These are phyloP conservation scores for Colletotrichum sp. DNA, from an alignment of 2,329 filamentous ascomycete species.

Conservation along the genomic window DNA sequence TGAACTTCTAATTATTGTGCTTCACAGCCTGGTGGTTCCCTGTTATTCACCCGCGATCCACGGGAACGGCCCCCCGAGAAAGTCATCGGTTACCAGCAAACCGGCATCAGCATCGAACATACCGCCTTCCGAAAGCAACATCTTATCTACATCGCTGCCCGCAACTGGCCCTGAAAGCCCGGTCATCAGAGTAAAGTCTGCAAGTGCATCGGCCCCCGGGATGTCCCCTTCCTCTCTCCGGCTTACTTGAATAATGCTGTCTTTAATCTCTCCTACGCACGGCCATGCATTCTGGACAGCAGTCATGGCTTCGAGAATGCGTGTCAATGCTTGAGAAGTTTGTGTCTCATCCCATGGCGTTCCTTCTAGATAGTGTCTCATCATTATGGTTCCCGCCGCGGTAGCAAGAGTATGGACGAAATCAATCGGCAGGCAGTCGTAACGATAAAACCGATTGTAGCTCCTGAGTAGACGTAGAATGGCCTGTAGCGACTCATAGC, in stretches of 20 bases:
- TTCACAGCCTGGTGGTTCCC: not conserved
- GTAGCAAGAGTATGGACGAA: conserved; percentile 56
- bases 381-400: conserved; percentile 50
- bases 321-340: conserved; percentile 55
- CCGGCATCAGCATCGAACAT: not conserved
- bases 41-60: not conserved
- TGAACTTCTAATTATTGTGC: not conserved
- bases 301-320: conserved; percentile 54
- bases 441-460: conserved; percentile 48
- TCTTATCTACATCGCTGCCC: not conserved
- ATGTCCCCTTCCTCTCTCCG: not conserved
- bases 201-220: not conserved
- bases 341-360: conserved; percentile 45
- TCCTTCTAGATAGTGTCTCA: conserved; percentile 47
- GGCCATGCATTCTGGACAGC: conserved; percentile 57
- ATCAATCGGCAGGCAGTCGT: conserved; percentile 31
- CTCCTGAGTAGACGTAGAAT: conserved; percentile 49
- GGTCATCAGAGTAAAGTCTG: not conserved
- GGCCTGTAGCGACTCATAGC: conserved; percentile 52
- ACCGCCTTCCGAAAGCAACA: not conserved
- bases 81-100: conserved; percentile 8
- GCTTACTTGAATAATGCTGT: conserved; percentile 30
- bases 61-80: not conserved
- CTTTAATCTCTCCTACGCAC: conserved; percentile 47
- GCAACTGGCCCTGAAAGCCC: not conserved